Base-by-base conservation (phyloP, 1,284 basidiomycete species). In the Ceratobasidium sp. region DNA sequence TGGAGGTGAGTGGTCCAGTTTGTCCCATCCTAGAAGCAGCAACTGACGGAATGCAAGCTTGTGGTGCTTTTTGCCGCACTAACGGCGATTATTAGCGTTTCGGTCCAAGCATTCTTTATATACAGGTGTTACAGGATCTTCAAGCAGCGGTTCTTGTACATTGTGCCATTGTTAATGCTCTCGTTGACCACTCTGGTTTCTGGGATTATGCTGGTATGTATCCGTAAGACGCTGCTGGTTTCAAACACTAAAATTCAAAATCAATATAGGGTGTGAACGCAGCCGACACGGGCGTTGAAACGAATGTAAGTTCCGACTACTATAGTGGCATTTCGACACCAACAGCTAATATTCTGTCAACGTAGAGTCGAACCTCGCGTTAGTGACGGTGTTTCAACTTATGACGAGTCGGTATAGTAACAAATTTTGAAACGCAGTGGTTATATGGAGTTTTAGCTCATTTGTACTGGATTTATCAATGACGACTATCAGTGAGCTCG, bases 401-500 rank as follows among this genome's bases (percentile, higher is more conserved):
- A n/a, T n/a, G n/a, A n/a, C n/a, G n/a, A n/a, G n/a, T n/a, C n/a
- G n/a, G n/a, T n/a, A n/a, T n/a, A n/a, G n/a, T n/a, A n/a, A n/a
- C n/a, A n/a, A n/a, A n/a, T n/a, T n/a, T 34, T 27, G n/a, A 20
- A 1, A 1, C 27, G 17, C 17, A 60, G 57, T 47, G 29, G n/a
- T 31, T 8, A 60, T 34, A 32, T 60, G 57, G 32, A n/a, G 31
- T 32, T 31, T n/a, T 5, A 38, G 57, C 43, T 42, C 57, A 12
- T 49, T 47, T n/a, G 17, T 32, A 20, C 27, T 49, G 35, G 57
- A 60, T 31, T 31, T 60, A 25, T 17, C 27, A 29, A 60, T 57
- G 55, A 60, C 57, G 7, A 60, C 42, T 17, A 47, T 42, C 2
- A 60, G 57, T 60, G 42, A 47, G 57, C n/a, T n/a, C n/a, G n/a